These are phyloP conservation scores for Dictyostelium capitatum DNA, from an alignment of 78 protist species.

Conservation along the genomic window DNA sequence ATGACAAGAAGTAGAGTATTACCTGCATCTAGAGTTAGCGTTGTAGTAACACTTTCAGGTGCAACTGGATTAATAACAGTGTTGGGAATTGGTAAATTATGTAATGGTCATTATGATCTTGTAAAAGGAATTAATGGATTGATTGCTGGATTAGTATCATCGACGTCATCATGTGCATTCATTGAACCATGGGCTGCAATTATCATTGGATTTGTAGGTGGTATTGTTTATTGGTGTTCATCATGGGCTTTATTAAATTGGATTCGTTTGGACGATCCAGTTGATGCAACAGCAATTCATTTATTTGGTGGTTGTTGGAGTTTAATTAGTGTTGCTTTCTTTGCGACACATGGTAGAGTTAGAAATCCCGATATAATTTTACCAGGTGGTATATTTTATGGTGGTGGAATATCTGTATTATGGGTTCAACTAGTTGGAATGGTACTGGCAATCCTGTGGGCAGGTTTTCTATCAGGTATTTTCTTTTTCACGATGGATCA, in stretches of 20 bases:
- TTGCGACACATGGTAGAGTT: slow-evolving; percentile 61
- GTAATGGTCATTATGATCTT: slow-evolving; percentile 60
- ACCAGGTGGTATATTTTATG: slow-evolving; percentile 70
- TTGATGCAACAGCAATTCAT: slow-evolving; percentile 71
- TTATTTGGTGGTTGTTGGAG: slow-evolving; percentile 78
- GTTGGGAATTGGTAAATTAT: slow-evolving; percentile 37
- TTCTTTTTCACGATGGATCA: slow-evolving; percentile 57
- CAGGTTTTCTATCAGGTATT: slow-evolving; percentile 8
- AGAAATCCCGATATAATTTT: slow-evolving; percentile 15
- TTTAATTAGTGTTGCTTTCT: slow-evolving; percentile 51
- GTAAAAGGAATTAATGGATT: slow-evolving; percentile 77
- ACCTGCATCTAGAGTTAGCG: slow-evolving; percentile 45
- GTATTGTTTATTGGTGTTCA: slow-evolving; percentile 59
- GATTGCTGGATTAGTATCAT: slow-evolving; percentile 72
- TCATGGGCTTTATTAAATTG: slow-evolving; percentile 58
- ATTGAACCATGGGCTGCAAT: slow-evolving; percentile 83
- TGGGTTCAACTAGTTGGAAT: slow-evolving; percentile 76
- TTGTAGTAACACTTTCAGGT: slow-evolving; percentile 68
- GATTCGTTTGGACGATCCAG: slow-evolving; percentile 73
- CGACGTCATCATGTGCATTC: slow-evolving; percentile 70
- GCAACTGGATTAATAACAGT: slow-evolving; percentile 69
- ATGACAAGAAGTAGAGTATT: slow-evolving; percentile 35
- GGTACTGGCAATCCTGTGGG: slow-evolving; percentile 50
- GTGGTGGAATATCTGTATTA: slow-evolving; percentile 63
- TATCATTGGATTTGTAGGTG: slow-evolving; percentile 72